Evolutionary conservation across 1,284 basidiomycete genomes (phyloP), one percentile per base, ranked within the genome.

Genomic region (Cystobasidium pallidum): DNA sequence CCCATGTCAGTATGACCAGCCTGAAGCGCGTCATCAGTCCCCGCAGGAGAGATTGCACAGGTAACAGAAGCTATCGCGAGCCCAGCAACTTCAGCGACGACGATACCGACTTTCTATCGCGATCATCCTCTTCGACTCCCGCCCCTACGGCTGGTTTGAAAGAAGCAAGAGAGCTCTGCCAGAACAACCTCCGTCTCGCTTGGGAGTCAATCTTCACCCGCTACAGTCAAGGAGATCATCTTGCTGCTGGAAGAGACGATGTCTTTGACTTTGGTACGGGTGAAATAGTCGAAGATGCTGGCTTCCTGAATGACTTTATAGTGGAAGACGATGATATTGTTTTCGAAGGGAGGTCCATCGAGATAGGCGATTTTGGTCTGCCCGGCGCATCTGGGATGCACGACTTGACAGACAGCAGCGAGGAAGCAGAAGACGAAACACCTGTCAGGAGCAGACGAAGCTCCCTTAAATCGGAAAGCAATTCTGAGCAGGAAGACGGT

Each of bases 381-480:
- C 68, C 68, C 15, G 68, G 68, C 30, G 68, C 68, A 15, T 63
- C 62, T 58, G 68, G 68, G n/a, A 59, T 62, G 68, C 26, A 71
- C n/a, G 61, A 71, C 19, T 19, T 51, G 24, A 49, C 67, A 41
- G 62, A 64, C 17, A 64, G 51, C 32, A 66, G 64, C 64, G 41
- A 51, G 17, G 49, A 43, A n/a, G 68, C 62, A 10, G 59, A 71
- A 13, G 67, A 62, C 13, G 61, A 63, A 19, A 21, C 59, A 24
- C 43, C 43, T 4, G 19, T 51, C 43, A 39, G 10, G 13, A 65
- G 30, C 62, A 49, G 32, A 52, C 45, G 62, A 13, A 21, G 28
- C 45, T 65, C 47, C 19, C 17, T 57, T 3, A 57, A 66, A 36
- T 41, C 51, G 32, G 64, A 66, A 24, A 39, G 49, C 51, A 34